Evolutionary conservation across 495 filamentous ascomycete species (phyloP).

Genomic region (Terfezia boudieri): DNA sequence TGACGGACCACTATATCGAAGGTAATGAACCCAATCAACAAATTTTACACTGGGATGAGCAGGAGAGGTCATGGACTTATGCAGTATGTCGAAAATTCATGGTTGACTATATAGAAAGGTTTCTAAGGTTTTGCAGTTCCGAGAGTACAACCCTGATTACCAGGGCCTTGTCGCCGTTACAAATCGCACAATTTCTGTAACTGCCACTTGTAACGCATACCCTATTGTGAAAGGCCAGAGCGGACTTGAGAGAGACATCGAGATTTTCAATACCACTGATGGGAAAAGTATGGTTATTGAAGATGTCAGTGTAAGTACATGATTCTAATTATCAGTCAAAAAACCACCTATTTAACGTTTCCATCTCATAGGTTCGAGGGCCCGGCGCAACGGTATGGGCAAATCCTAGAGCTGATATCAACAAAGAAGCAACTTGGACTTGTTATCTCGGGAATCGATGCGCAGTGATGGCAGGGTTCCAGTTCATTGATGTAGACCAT

Average conservation of each 20-base stretch:
- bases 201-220: conserved; percentile 1
- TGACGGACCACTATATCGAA: conserved; percentile 1
- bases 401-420: conserved; percentile 7
- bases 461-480: conserved; percentile 1
- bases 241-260: conserved; percentile 1
- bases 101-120: background rate
- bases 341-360: background rate
- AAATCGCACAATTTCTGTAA: conserved; percentile 1
- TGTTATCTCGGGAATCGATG: conserved; percentile 5
- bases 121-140: background rate
- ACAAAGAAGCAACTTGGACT: conserved; percentile 1
- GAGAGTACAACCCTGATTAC: conserved; percentile 6
- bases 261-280: conserved; percentile 4
- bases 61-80: background rate
- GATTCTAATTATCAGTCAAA: too few species aligned
- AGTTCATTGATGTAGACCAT: conserved; percentile 1
- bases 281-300: background rate
- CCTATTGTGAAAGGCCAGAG: conserved; percentile 7
- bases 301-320: too few species aligned
- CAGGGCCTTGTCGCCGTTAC: conserved; percentile 2
- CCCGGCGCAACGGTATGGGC: conserved; percentile 4
- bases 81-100: background rate
- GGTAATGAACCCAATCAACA: background rate
- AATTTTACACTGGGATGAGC: background rate
- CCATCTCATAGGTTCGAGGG: background rate